Base-by-base conservation (phyloP, 2,329 filamentous ascomycete genomes). In the Claviceps africana region DNA sequence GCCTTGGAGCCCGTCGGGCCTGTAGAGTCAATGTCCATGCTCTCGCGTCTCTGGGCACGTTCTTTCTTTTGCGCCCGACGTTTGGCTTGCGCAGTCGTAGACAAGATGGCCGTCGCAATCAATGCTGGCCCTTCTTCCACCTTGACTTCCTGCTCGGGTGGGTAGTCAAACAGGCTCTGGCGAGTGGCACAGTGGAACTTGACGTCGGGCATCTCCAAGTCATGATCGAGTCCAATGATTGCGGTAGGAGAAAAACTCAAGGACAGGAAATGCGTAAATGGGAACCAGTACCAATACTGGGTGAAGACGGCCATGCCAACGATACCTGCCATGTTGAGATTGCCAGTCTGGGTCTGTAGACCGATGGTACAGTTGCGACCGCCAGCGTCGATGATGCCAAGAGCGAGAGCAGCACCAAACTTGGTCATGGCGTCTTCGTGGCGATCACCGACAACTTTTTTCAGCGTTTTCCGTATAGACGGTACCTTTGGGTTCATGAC, bases 251-350 rank as follows among this genome's bases (percentile, higher is more conserved):
- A 89, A 71, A 98, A 97, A 62, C 88, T 90, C 56, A 98, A 77
- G 0, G 91, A 94, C 53, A 98, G 69, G 81, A 98, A 98, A 70
- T 98, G 93, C 31, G 93, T 95, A 62, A 97, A 85, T 55, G 93
- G 93, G 80, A 98, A 98, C 93, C 93, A 98, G 74, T 98, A 98
- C 93, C 93, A 98, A 74, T 98, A 98, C 67, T 98, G 93, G 9
- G 90, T 95, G 71, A 98, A 98, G 51, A 98, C 86, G 30, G 89
- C 91, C 83, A 95, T 95, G 59, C 93, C 94, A 19, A 98, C 90
- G 59, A 98, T 95, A 56, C 88, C 94, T 19, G 90, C 83, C 90
- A 98, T 96, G 75, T 98, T 97, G 59, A 98, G 81, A 66, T 96
- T 98, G 57, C 94, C 94, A 0, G 91, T 96, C 70, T 95, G 93